Base-by-base conservation (phyloP, 352 stramenopile genomes). In the Phytophthora cryptogea region DNA sequence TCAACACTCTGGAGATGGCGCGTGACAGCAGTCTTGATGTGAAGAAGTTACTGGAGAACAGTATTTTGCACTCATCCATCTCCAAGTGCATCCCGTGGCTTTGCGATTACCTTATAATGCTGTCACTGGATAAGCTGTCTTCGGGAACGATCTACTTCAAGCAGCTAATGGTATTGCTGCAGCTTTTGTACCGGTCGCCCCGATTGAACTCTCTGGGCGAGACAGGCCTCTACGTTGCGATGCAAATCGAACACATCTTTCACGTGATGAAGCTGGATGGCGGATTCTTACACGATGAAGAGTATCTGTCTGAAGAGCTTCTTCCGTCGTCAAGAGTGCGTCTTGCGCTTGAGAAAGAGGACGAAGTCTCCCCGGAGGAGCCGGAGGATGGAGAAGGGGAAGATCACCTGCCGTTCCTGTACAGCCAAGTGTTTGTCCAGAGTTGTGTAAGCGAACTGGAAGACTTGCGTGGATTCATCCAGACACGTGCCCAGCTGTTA, bases 221-320 rank as follows among this genome's bases (percentile, higher is more conserved):
- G 46, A 89, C 76, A 11, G 76, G 79, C 0, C 45, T 88, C 4
- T 82, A 78, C 52, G 59, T 91, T 8, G 56, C 60, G 0, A 64
- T 91, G 62, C 82, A 91, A 63, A 76, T 89, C 28, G 79, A 91
- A 54, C 68, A 66, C 0, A 66, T 89, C 8, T 86, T 88, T 43
- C 65, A 79, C 20, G 43, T 77, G 1, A 53, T 89, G 5, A 49
- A 70, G 2, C 27, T 84, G 10, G 66, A 83, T 11, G 33, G 36
- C 16, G 54, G 42, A 3, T 59, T 68, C 17, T 28, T 71, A 10
- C 60, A 64, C 26, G 10, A 7, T 13, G 48, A 35, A 1, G 54
- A 68, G 0, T 64, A 56, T 36, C 51, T 61, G 9, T 58, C 48
- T n/a, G 27, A 44, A 31, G 33, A 59, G 11, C 44, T 80, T 8